Percentiles rank a stretch among this genome's conserved stretches.
phyloP scores from a whole-genome alignment of 176 grass and related monocot species.

The Secale cereale region DNA sequence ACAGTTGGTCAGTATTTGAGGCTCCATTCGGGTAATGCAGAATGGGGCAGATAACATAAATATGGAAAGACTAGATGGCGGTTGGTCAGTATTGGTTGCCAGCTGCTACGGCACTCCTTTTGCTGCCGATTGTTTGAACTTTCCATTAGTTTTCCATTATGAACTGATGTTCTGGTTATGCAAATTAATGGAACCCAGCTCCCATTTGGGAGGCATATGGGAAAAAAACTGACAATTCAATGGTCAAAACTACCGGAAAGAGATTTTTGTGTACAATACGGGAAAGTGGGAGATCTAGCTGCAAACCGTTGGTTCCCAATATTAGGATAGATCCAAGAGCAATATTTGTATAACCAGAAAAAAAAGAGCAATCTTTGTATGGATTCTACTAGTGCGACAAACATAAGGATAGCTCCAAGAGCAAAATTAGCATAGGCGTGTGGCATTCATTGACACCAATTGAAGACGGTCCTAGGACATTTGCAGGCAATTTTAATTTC shows the following conservation, averaged over 20 bases:
- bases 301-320: not conserved
- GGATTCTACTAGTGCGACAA: not conserved
- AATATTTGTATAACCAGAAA: not conserved
- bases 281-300: not conserved
- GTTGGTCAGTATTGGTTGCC: not conserved
- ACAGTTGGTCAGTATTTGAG: not conserved
- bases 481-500: not conserved
- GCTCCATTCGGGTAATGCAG: not conserved
- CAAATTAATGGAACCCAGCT: too few relatives aligned
- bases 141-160: not conserved
- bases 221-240: not conserved
- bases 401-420: not conserved
- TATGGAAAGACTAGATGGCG: not conserved
- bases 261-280: not conserved
- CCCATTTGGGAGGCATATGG: too few relatives aligned
- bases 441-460: not conserved
- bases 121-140: not conserved
- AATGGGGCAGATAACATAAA: not conserved
- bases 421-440: not conserved
- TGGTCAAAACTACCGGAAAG: not conserved
- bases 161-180: too few relatives aligned
- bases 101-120: not conserved
- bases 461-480: not conserved
- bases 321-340: conserved; percentile 8
- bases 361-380: not conserved